phyloP scores from a whole-genome alignment of 2,329 filamentous ascomycete genomes.

The Plectosphaerella plurivora region DNA sequence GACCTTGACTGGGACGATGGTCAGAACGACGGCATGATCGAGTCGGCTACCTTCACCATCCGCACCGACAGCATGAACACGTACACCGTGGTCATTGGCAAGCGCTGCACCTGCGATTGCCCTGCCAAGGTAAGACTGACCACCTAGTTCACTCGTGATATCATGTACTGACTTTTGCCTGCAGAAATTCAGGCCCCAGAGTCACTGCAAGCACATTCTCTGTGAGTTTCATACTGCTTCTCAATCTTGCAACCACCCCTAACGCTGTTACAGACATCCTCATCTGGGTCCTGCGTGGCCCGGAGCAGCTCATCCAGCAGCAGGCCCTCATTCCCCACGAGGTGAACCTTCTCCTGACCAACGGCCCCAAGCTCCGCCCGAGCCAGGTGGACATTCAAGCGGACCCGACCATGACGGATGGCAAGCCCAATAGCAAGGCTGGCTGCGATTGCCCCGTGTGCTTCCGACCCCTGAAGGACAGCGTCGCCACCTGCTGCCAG shows the following conservation, averaged over 20 bases:
- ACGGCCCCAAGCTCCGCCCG: constrained; percentile 2
- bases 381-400: constrained; percentile 1
- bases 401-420: constrained; percentile 6
- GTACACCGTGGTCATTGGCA: constrained; percentile 4
- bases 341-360: constrained; percentile 1
- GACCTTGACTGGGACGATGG: neutral
- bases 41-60: neutral
- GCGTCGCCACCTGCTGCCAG: constrained; percentile 1
- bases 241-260: neutral
- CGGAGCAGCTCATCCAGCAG: constrained; percentile 6
- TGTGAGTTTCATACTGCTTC: neutral
- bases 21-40: neutral
- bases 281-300: constrained; percentile 6
- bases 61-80: neutral
- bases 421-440: constrained; percentile 4
- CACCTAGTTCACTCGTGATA: neutral
- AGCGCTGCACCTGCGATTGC: constrained; percentile 3
- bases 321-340: constrained; percentile 1
- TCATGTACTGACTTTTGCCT: neutral
- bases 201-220: constrained; percentile 10
- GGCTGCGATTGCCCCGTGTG: constrained; percentile 7
- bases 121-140: constrained; percentile 1
- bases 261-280: constrained; percentile 3
- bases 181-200: constrained; percentile 3
- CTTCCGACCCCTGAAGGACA: constrained; percentile 3